phyloP scores from a whole-genome alignment of 2,329 filamentous ascomycete genomes.

The Neonectria neomacrospora region DNA sequence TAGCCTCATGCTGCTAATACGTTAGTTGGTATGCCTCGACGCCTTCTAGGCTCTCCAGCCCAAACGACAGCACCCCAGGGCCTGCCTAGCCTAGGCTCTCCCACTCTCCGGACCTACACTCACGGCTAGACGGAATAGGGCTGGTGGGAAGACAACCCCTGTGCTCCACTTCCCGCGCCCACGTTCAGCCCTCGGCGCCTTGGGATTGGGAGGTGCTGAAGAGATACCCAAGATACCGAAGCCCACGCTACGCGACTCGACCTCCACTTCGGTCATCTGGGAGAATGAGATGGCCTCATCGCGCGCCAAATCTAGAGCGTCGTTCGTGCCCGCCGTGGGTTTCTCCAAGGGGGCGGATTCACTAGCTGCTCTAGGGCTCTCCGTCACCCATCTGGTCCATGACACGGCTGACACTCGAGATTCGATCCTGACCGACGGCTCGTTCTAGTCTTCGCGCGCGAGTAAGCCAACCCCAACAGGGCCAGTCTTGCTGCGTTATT shows the following conservation, averaged over 20 bases:
- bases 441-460: constrained; percentile 16
- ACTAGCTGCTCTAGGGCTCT: constrained; percentile 12
- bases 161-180: constrained; percentile 29
- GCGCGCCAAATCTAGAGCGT: not conserved
- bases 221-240: constrained; percentile 6
- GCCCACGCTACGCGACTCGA: constrained; percentile 7
- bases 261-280: not conserved
- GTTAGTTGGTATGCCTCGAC: too few species aligned
- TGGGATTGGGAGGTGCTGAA: constrained; percentile 25
- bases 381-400: constrained; percentile 26
- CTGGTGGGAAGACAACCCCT: not conserved
- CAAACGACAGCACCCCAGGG: too few species aligned
- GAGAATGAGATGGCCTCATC: constrained; percentile 4
- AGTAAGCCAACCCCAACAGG: constrained; percentile 3
- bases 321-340: not conserved
- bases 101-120: not conserved
- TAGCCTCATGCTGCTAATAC: not conserved
- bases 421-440: constrained; percentile 18
- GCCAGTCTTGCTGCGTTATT: not conserved
- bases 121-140: constrained; percentile 1
- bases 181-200: constrained; percentile 25
- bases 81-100: not conserved
- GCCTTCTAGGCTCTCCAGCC: too few species aligned
- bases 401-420: not conserved
- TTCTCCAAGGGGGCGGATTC: constrained; percentile 7